A percentile compares a stretch with the other conserved stretches of the same genome.
These are phyloP conservation scores for Cunninghamia lanceolata DNA, from an alignment of 75 land plant species.

Conservation along the genomic window DNA sequence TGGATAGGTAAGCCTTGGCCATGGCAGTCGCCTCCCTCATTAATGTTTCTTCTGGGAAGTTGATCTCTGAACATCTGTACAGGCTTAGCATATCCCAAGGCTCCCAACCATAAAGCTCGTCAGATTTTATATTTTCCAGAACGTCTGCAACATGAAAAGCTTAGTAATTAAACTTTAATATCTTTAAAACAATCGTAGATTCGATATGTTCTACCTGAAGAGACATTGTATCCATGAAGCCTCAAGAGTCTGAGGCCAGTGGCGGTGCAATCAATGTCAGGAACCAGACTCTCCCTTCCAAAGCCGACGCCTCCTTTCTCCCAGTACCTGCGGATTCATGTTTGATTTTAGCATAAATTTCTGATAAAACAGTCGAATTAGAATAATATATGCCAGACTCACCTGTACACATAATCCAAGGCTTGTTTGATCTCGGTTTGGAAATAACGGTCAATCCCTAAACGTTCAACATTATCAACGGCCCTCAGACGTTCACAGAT, in stretches of 20 bases:
- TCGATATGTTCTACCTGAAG: constrained; percentile 36
- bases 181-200: not conserved
- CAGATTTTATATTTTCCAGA: not conserved
- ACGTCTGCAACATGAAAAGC: constrained; percentile 8
- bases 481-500: constrained; percentile 66
- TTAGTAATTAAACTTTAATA: no score
- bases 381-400: not conserved
- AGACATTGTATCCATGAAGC: constrained; percentile 35
- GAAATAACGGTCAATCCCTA: no score
- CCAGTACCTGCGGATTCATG: constrained; percentile 51
- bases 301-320: constrained; percentile 37
- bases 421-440: not conserved
- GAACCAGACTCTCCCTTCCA: no score
- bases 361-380: not conserved
- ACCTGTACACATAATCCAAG: constrained; percentile 72
- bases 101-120: not conserved
- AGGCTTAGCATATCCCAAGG: constrained; percentile 42
- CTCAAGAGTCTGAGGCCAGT: no score
- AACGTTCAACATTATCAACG: no score
- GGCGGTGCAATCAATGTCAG: no score
- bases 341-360: no score
- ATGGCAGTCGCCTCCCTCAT: no score
- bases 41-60: no score
- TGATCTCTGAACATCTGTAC: constrained; percentile 46
- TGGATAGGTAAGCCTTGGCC: constrained; percentile 14